Percentiles rank a stretch among this genome's conserved stretches.
Conservation (phyloP, 352 stramenopile genomes). For the Pythium aquatile region DNA sequence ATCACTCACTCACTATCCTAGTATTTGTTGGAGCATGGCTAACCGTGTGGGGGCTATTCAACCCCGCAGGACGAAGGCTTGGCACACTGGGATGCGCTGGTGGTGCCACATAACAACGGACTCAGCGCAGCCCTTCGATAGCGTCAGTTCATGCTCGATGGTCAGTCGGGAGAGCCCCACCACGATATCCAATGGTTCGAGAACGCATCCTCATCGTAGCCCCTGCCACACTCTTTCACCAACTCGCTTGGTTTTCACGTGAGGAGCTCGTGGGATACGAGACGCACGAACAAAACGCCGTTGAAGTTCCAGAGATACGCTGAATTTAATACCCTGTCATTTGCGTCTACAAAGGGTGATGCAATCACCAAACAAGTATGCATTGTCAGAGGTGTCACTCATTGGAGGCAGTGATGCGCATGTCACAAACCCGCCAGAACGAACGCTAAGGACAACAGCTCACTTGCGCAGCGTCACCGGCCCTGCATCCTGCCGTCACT, state of each 20-base stretch:
- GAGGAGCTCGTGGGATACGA: neutral
- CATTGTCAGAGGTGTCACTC: slow-evolving; percentile 12
- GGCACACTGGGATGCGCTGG: too few species aligned
- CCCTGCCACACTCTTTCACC: too few species aligned
- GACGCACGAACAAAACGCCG: neutral
- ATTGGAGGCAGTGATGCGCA: slow-evolving; percentile 6
- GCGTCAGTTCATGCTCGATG: too few species aligned
- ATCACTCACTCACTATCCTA: too few species aligned
- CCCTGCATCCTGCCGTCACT: slow-evolving; percentile 9
- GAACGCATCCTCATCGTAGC: too few species aligned
- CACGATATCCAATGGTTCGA: too few species aligned
- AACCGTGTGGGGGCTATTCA: too few species aligned
- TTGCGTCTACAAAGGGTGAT: slow-evolving; percentile 1
- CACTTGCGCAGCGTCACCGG: slow-evolving; percentile 1
- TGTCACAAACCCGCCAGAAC: slow-evolving; percentile 22
- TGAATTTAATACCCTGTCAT: slow-evolving; percentile 15
- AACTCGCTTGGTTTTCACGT: neutral
- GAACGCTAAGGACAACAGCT: slow-evolving; percentile 13
- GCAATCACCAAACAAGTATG: neutral
- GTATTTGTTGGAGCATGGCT: too few species aligned
- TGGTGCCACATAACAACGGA: too few species aligned
- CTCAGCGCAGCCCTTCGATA: too few species aligned
- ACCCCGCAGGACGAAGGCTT: too few species aligned
- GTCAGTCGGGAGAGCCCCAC: too few species aligned
- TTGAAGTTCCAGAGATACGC: neutral